phyloP scores from a whole-genome alignment of 1,139 yeast species.

The Nakaseomyces bracarensis region DNA sequence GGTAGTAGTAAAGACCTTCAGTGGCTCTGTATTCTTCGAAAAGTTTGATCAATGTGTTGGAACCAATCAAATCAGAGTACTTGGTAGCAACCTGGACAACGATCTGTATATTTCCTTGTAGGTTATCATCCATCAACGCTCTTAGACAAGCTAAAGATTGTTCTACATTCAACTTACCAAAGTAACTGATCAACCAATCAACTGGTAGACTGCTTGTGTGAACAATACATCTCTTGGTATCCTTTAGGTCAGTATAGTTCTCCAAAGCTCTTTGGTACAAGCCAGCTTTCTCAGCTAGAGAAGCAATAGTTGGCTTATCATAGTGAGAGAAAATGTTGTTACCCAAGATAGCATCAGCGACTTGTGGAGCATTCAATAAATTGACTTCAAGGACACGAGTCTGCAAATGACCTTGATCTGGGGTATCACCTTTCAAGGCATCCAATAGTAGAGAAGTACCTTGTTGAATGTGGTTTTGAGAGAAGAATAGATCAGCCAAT shows the following conservation, averaged over 20 bases:
- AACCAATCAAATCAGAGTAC: conserved; percentile 88
- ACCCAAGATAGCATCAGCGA: conserved; percentile 96
- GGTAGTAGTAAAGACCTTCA: conserved; percentile 90
- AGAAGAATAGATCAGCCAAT: conserved; percentile 86
- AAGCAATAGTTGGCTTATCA: conserved; percentile 88
- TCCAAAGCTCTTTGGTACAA: conserved; percentile 91
- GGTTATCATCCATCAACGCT: conserved; percentile 73
- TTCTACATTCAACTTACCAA: conserved; percentile 90
- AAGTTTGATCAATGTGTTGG: conserved; percentile 72
- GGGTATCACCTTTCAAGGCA: conserved; percentile 88
- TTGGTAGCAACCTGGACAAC: conserved; percentile 96
- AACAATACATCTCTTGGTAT: conserved; percentile 87
- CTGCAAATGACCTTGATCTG: conserved; percentile 93
- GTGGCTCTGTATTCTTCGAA: conserved; percentile 88
- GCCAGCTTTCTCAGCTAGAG: conserved; percentile 89
- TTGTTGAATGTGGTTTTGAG: conserved; percentile 92
- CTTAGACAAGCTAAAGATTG: conserved; percentile 83
- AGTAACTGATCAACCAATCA: conserved; percentile 89
- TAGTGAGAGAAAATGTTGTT: conserved; percentile 93
- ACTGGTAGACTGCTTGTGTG: conserved; percentile 80
- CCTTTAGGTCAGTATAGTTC: conserved; percentile 89
- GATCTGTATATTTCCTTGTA: conserved; percentile 84
- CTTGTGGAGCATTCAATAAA: conserved; percentile 94
- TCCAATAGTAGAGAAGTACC: conserved; percentile 98
- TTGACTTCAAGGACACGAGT: conserved; percentile 91